Conservation (phyloP, 306 rosid genomes). For the Cicer judaicum region DNA sequence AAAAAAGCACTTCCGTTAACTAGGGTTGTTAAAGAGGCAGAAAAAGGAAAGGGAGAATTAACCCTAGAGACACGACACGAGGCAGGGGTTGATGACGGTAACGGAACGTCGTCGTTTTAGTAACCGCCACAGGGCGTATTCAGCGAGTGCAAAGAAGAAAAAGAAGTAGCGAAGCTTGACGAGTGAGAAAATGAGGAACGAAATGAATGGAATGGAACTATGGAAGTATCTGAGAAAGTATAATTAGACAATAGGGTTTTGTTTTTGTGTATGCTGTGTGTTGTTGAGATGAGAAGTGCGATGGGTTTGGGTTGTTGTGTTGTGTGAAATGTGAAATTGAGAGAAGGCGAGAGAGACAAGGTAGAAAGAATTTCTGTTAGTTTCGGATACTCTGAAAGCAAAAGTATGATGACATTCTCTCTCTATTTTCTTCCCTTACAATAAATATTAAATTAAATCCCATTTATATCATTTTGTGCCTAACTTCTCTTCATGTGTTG, state of each 20-base stretch:
- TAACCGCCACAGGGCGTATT: constrained; percentile 51
- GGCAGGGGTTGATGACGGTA: constrained; percentile 52
- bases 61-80: constrained; percentile 60
- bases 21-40: constrained; percentile 64
- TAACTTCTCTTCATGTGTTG: not conserved
- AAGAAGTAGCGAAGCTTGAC: not conserved
- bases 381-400: constrained; percentile 67
- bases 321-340: constrained; percentile 41
- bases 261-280: constrained; percentile 9
- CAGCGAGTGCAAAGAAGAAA: constrained; percentile 38
- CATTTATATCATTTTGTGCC: not conserved
- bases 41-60: not conserved
- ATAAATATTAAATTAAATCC: not conserved
- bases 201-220: not conserved
- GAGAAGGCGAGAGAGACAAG: constrained; percentile 50
- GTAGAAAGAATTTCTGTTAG: constrained; percentile 53
- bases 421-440: not conserved
- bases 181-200: constrained; percentile 16
- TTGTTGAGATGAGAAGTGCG: constrained; percentile 41
- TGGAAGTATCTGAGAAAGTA: not conserved
- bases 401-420: constrained; percentile 49
- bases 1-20: constrained; percentile 40
- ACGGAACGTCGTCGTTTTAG: constrained; percentile 61
- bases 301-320: constrained; percentile 39
- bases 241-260: constrained; percentile 64